phyloP scores from a whole-genome alignment of 1,284 basidiomycete genomes.

The Xerocomus amazonicus region DNA sequence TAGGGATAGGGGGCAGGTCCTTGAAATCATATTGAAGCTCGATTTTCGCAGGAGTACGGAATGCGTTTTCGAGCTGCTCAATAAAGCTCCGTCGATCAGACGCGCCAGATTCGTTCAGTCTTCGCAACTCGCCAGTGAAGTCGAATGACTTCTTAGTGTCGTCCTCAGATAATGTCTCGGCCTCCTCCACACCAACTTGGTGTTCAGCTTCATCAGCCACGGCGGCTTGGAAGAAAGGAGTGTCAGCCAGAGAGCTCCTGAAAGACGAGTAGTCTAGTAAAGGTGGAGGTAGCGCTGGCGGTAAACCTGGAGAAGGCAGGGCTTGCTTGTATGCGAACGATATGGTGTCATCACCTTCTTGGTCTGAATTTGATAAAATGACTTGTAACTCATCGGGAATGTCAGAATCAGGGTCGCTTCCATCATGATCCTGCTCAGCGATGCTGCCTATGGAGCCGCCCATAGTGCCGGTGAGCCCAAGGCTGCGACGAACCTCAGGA shows the following conservation, averaged over 20 bases:
- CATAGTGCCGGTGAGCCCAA: constrained; percentile 65
- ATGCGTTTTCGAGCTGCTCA: constrained; percentile 75
- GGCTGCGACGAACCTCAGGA: constrained; percentile 46
- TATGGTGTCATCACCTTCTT: constrained; percentile 41
- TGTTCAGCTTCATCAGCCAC: constrained; percentile 45
- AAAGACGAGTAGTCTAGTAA: constrained; percentile 16
- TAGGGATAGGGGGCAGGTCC: constrained; percentile 44
- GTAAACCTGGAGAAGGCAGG: constrained; percentile 40
- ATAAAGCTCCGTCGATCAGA: constrained; percentile 75
- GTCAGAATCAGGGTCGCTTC: constrained; percentile 65
- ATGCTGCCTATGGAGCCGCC: constrained; percentile 51
- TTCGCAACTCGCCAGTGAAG: constrained; percentile 76
- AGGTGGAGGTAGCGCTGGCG: constrained; percentile 42
- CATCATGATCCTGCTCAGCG: constrained; percentile 42
- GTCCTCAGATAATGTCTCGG: constrained; percentile 41
- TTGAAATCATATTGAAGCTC: constrained; percentile 49
- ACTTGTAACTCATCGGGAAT: constrained; percentile 70
- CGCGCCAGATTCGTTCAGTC: constrained; percentile 64
- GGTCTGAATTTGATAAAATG: constrained; percentile 54
- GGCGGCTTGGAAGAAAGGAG: constrained; percentile 45
- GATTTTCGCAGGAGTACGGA: constrained; percentile 67
- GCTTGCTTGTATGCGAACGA: constrained; percentile 33
- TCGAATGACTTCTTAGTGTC: constrained; percentile 80
- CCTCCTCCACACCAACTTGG: constrained; percentile 47
- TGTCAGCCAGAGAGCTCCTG: constrained; percentile 11